phyloP scores from a whole-genome alignment of 495 filamentous ascomycete genomes.

The Xylaria sp. region DNA sequence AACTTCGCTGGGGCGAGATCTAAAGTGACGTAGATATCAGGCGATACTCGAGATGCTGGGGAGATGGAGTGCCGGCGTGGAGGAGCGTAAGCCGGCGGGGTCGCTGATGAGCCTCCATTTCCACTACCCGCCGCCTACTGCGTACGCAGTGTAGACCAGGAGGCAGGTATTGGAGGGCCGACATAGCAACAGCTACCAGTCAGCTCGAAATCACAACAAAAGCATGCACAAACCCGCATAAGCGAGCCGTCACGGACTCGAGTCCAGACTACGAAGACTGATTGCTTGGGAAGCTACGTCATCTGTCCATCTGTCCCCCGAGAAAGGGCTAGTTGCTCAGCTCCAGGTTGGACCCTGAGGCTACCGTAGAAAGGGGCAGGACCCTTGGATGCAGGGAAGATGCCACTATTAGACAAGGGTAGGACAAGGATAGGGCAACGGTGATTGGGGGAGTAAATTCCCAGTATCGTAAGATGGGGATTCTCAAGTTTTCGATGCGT shows the following conservation, averaged over 20 bases:
- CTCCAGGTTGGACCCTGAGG: conserved; percentile 24
- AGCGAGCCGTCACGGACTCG: conserved; percentile 5
- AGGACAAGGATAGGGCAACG: neutral
- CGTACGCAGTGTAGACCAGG: neutral
- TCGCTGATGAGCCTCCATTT: neutral
- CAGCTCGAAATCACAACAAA: neutral
- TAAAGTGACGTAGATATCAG: conserved; percentile 9
- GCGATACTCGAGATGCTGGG: neutral
- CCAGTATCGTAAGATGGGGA: conserved; percentile 3
- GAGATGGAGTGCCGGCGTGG: neutral
- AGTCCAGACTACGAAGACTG: neutral
- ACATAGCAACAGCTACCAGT: neutral
- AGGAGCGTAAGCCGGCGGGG: conserved; percentile 13
- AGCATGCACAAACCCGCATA: neutral
- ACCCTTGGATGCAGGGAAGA: conserved; percentile 8
- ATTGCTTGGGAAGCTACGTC: conserved; percentile 11
- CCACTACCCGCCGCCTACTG: neutral
- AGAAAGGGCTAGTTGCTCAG: neutral
- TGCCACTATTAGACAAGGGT: neutral
- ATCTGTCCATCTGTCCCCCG: neutral
- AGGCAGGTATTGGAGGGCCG: neutral
- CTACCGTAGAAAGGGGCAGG: conserved; percentile 17
- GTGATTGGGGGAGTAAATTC: neutral
- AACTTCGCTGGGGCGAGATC: neutral
- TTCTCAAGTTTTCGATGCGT: conserved; percentile 15